Percentiles rank a stretch among this genome's conserved stretches.
Evolutionary conservation across 441 rosid genomes (phyloP).

Genomic region (Breynia disticha): DNA sequence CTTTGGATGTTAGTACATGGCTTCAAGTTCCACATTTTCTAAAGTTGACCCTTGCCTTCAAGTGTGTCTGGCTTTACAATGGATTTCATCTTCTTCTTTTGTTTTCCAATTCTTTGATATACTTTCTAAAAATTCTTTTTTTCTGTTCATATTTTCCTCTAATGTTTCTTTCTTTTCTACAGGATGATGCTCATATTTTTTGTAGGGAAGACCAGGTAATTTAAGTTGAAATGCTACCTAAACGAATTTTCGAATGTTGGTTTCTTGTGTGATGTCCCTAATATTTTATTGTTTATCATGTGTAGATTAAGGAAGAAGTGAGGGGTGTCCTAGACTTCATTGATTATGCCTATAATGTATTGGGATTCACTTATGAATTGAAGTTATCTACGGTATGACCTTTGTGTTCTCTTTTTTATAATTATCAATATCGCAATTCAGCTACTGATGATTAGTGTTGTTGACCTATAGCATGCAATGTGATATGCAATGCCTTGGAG

Average conservation of each 20-base stretch:
- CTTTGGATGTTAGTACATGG: too few species aligned
- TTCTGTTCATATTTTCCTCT: neutral
- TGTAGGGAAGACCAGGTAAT: constrained; percentile 81
- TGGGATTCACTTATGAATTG: constrained; percentile 89
- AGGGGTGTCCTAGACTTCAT: constrained; percentile 77
- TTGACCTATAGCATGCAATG: neutral
- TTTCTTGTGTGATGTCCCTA: constrained; percentile 6
- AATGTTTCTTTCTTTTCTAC: constrained; percentile 23
- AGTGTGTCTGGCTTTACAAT: neutral
- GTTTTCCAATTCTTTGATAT: neutral
- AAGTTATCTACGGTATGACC: constrained; percentile 84
- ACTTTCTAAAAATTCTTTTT: neutral
- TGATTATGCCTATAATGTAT: constrained; percentile 51
- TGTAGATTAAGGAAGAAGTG: constrained; percentile 88
- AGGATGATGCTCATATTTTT: constrained; percentile 99
- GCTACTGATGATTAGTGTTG: neutral
- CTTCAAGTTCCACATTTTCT: neutral
- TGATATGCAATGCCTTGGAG: too few species aligned
- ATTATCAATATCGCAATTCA: neutral
- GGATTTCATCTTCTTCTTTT: neutral
- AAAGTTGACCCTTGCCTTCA: neutral
- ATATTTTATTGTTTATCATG: constrained; percentile 16
- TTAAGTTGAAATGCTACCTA: constrained; percentile 13
- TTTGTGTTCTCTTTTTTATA: neutral
- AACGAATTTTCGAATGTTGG: constrained; percentile 7